These are phyloP conservation scores for Rhamnella rubrinervis DNA, from an alignment of 331 rosid genomes.

Conservation along the genomic window DNA sequence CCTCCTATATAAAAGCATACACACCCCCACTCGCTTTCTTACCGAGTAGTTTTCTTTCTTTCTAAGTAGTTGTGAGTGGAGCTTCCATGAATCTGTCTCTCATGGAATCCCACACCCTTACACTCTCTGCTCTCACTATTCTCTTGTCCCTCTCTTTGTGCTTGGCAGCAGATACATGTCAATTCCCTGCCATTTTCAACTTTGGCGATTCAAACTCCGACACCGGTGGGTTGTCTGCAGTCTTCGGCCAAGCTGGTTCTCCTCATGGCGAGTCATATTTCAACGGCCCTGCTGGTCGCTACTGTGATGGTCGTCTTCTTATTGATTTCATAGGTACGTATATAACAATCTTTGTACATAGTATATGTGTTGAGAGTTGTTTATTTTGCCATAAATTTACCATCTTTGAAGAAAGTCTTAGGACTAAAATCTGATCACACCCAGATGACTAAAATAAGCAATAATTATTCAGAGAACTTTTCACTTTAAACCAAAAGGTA, in stretches of 20 bases:
- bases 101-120: conserved; percentile 24
- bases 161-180: conserved; percentile 37
- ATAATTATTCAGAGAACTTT: too few species aligned
- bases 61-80: too few species aligned
- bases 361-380: neutral
- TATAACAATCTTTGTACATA: neutral
- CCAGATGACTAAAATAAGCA: too few species aligned
- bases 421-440: too few species aligned
- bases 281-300: conserved; percentile 70
- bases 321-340: conserved; percentile 73
- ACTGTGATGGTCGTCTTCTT: conserved; percentile 83
- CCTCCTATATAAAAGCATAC: too few species aligned
- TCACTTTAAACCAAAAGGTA: too few species aligned
- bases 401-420: too few species aligned
- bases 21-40: too few species aligned
- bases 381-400: too few species aligned
- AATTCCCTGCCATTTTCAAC: conserved; percentile 78
- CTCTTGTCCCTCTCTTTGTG: conserved; percentile 15
- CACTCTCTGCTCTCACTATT: conserved; percentile 6
- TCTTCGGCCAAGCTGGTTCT: conserved; percentile 67
- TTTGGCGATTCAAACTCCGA: conserved; percentile 92
- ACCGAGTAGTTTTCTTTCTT: too few species aligned
- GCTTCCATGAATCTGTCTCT: neutral
- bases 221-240: conserved; percentile 90
- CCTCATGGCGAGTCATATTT: conserved; percentile 73